These are phyloP conservation scores for Larix sibirica DNA, from an alignment of 83 land plant species.

Conservation along the genomic window DNA sequence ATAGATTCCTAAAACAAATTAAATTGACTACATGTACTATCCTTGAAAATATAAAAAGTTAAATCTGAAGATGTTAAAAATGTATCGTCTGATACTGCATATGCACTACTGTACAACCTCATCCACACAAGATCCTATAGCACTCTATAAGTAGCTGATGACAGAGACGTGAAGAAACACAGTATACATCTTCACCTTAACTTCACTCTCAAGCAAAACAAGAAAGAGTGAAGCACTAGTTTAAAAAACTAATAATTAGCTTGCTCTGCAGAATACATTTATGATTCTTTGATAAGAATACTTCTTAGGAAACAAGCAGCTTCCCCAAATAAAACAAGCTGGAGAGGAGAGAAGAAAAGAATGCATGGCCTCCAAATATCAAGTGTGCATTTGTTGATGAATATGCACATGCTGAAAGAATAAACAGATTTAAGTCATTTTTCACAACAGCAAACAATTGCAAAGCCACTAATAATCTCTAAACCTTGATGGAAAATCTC, in stretches of 20 bases:
- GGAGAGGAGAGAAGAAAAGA: neutral
- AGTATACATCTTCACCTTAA: neutral
- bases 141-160: neutral
- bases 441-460: neutral
- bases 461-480: neutral
- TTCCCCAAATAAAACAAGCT: slow-evolving; percentile 1
- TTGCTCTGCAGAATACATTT: neutral
- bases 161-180: neutral
- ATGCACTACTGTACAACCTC: neutral
- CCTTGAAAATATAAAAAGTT: neutral
- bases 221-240: neutral
- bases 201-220: neutral
- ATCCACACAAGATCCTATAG: neutral
- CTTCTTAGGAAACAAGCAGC: slow-evolving; percentile 9
- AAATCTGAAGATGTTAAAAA: neutral
- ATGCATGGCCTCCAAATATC: neutral
- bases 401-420: neutral
- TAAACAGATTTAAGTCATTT: neutral
- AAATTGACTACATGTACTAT: neutral
- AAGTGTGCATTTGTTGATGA: neutral
- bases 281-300: neutral
- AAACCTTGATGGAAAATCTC: neutral
- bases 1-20: too few species aligned
- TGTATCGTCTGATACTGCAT: neutral
- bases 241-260: neutral